Percentiles rank a stretch among this genome's conserved stretches.
These are phyloP conservation scores for Alternaria panax DNA, from an alignment of 2,329 filamentous ascomycete species.

Conservation along the genomic window DNA sequence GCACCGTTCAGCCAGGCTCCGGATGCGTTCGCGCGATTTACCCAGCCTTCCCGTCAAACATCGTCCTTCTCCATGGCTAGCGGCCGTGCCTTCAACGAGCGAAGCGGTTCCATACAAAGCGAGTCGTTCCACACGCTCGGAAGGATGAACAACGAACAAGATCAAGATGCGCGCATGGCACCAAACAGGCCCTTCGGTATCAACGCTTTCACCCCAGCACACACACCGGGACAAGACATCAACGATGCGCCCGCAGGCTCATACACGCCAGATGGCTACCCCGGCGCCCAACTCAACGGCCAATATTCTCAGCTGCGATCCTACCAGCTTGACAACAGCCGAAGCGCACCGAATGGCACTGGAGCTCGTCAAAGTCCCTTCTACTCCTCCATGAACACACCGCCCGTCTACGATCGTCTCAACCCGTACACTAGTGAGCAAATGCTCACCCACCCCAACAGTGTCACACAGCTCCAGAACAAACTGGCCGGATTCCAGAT, in stretches of 20 bases:
- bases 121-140: conserved; percentile 48
- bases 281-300: conserved; percentile 40
- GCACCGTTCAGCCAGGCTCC: conserved; percentile 41
- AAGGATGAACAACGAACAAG: conserved; percentile 46
- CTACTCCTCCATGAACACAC: conserved; percentile 56
- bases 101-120: conserved; percentile 50
- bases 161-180: conserved; percentile 42
- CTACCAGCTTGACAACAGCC: conserved; percentile 52
- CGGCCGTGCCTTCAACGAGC: conserved; percentile 47
- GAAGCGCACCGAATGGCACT: conserved; percentile 54
- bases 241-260: conserved; percentile 33
- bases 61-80: conserved; percentile 60
- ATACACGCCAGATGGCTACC: conserved; percentile 48
- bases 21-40: conserved; percentile 39
- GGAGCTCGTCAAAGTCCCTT: conserved; percentile 56
- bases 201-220: conserved; percentile 33
- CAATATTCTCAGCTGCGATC: conserved; percentile 49
- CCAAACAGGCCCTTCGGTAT: conserved; percentile 44
- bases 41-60: conserved; percentile 53
- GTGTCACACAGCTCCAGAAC: conserved; percentile 57
- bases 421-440: conserved; percentile 54
- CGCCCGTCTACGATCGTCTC: conserved; percentile 54
- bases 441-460: conserved; percentile 52
- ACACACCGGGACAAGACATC: conserved; percentile 33
- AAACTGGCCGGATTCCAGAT: conserved; percentile 59